phyloP scores from a whole-genome alignment of 768 basidiomycete species.

The Pisolithus tinctorius region DNA sequence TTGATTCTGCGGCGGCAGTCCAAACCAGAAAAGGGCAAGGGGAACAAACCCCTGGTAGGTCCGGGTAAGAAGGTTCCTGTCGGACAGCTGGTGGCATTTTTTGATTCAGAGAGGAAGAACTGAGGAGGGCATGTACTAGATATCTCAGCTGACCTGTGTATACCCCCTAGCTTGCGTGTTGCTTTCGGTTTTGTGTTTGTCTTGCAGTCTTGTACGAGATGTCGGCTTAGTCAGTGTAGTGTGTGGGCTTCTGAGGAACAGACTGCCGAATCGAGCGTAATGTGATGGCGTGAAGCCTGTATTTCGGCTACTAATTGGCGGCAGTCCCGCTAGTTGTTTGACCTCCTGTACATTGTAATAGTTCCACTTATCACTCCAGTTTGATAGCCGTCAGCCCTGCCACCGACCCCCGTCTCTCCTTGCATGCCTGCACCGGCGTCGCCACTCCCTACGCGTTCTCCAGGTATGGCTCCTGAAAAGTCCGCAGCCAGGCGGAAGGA shows the following conservation, averaged over 20 bases:
- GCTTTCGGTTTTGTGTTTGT: neutral
- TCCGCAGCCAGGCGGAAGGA: constrained; percentile 18
- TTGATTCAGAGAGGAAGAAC: constrained; percentile 39
- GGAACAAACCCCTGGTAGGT: constrained; percentile 32
- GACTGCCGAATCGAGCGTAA: constrained; percentile 17
- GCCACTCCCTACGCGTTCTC: constrained; percentile 15
- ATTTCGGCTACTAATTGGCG: constrained; percentile 5
- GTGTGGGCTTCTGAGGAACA: constrained; percentile 16
- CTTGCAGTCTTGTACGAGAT: neutral
- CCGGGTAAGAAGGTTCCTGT: constrained; percentile 60
- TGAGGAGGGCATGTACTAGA: neutral
- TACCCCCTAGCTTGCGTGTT: neutral
- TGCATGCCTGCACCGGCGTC: constrained; percentile 15
- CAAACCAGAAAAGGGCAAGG: constrained; percentile 34
- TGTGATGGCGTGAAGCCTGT: too few relatives aligned
- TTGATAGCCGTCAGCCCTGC: constrained; percentile 4
- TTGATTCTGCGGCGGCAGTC: constrained; percentile 62
- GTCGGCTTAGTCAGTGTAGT: constrained; percentile 13
- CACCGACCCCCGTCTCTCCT: constrained; percentile 5
- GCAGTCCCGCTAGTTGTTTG: constrained; percentile 5
- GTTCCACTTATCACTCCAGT: neutral
- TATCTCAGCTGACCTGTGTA: neutral
- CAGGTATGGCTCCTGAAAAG: constrained; percentile 24
- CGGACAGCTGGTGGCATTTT: constrained; percentile 79
- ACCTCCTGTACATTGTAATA: constrained; percentile 11